phyloP scores from a whole-genome alignment of 441 rosid genomes.

The Euphorbia corollata region DNA sequence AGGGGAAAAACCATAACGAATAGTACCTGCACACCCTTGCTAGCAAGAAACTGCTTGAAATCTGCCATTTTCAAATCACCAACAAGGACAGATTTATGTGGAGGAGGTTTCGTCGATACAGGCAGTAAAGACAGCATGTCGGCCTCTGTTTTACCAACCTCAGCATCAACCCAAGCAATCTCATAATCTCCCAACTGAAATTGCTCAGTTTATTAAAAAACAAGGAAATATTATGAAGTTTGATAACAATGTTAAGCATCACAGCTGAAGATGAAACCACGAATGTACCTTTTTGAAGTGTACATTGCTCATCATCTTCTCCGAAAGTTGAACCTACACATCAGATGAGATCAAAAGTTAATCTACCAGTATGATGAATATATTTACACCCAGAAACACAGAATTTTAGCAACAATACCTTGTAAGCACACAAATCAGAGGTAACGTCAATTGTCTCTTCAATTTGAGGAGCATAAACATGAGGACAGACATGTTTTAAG shows the following conservation, averaged over 20 bases:
- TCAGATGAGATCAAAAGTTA: slow-evolving; percentile 18
- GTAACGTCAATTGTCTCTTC: slow-evolving; percentile 93
- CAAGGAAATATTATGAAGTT: slow-evolving; percentile 1
- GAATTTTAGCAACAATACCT: slow-evolving; percentile 34
- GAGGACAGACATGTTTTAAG: slow-evolving; percentile 72
- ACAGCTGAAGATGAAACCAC: background rate
- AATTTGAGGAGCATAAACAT: slow-evolving; percentile 81
- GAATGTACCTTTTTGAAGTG: slow-evolving; percentile 74
- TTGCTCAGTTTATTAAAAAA: slow-evolving; percentile 13
- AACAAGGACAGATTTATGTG: slow-evolving; percentile 81
- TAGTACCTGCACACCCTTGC: slow-evolving; percentile 80
- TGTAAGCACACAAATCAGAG: slow-evolving; percentile 92
- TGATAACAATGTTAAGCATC: background rate
- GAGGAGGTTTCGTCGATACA: slow-evolving; percentile 47
- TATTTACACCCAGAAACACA: background rate
- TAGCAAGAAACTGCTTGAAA: slow-evolving; percentile 78
- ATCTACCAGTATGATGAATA: slow-evolving; percentile 10
- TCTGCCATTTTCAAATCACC: slow-evolving; percentile 93
- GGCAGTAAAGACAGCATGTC: slow-evolving; percentile 63
- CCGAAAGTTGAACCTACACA: slow-evolving; percentile 83
- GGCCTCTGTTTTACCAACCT: slow-evolving; percentile 75
- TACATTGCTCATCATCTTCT: slow-evolving; percentile 92
- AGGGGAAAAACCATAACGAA: background rate
- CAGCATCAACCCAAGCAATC: slow-evolving; percentile 90
- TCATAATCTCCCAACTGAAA: slow-evolving; percentile 85